Percentiles rank a stretch among this genome's conserved stretches.
These are phyloP conservation scores for Scleroderma bovista DNA, from an alignment of 768 basidiomycete species.

Conservation along the genomic window DNA sequence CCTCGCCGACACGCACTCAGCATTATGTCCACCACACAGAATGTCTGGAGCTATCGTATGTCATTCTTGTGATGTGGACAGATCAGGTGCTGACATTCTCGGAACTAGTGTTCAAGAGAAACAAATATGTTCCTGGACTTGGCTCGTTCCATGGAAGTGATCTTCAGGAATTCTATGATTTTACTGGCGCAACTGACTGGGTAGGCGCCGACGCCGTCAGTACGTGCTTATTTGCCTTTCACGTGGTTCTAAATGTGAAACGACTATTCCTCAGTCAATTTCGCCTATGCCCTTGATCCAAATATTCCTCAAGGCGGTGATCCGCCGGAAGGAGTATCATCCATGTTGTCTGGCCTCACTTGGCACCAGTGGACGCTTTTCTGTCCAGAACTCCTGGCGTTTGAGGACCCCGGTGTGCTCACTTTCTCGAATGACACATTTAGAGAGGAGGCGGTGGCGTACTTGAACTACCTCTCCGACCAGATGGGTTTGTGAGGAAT, in stretches of 20 bases:
- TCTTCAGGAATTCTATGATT: slow-evolving; percentile 10
- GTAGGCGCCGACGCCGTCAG: slow-evolving; percentile 10
- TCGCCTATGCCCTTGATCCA: slow-evolving; percentile 11
- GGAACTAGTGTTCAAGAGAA: slow-evolving; percentile 15
- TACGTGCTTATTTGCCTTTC: neutral
- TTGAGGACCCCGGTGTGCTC: slow-evolving; percentile 8
- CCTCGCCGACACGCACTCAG: slow-evolving; percentile 8
- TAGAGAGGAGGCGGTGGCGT: slow-evolving; percentile 1
- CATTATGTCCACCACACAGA: slow-evolving; percentile 9
- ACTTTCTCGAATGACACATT: slow-evolving; percentile 7
- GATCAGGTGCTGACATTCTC: too few species aligned
- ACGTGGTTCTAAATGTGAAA: neutral
- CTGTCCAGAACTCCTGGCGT: slow-evolving; percentile 2
- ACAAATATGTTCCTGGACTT: slow-evolving; percentile 9
- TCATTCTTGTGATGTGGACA: too few species aligned
- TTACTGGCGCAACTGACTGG: slow-evolving; percentile 10
- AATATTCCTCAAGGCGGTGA: slow-evolving; percentile 3
- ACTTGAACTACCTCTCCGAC: slow-evolving; percentile 7
- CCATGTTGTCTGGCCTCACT: slow-evolving; percentile 1
- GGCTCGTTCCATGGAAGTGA: slow-evolving; percentile 16
- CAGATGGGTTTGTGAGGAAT: slow-evolving; percentile 10
- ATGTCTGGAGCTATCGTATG: slow-evolving; percentile 12
- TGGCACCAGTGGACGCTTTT: slow-evolving; percentile 7
- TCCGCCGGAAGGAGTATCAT: slow-evolving; percentile 6
- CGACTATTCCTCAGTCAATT: slow-evolving; percentile 10